Percentiles rank a stretch among this genome's conserved stretches.
phyloP scores from a whole-genome alignment of 1,284 basidiomycete genomes.

The Cryptococcus sp. region DNA sequence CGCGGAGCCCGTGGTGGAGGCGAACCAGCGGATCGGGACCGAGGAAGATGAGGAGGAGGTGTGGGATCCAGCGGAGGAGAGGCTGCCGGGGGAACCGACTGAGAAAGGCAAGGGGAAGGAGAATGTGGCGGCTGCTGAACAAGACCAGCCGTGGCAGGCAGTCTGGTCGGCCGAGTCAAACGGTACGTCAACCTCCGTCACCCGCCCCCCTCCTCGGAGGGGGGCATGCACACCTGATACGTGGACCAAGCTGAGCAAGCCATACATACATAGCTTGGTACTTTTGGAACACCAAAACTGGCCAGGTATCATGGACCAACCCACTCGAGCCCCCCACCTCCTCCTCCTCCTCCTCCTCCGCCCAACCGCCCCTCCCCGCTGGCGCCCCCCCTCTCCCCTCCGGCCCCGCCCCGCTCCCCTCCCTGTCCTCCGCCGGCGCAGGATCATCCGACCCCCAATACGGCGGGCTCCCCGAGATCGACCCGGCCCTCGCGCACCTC shows the following conservation, averaged over 20 bases:
- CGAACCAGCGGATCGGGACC: constrained; percentile 1
- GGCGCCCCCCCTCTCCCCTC: constrained; percentile 34
- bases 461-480: constrained; percentile 60
- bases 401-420: constrained; percentile 24
- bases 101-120: constrained; percentile 21
- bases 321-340: constrained; percentile 55
- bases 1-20: constrained; percentile 12
- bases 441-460: constrained; percentile 2
- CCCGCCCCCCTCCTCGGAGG: no score
- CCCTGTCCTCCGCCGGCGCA: constrained; percentile 27
- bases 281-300: constrained; percentile 74
- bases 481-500: constrained; percentile 75
- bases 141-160: constrained; percentile 65
- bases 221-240: no score
- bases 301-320: constrained; percentile 85
- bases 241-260: background rate
- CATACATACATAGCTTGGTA: constrained; percentile 61
- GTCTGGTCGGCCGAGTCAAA: constrained; percentile 58
- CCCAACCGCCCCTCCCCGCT: constrained; percentile 39
- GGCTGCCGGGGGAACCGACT: constrained; percentile 12
- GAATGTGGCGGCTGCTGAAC: constrained; percentile 26
- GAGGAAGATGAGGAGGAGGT: constrained; percentile 7
- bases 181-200: background rate
- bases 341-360: constrained; percentile 18
- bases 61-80: constrained; percentile 27